These are phyloP conservation scores for Zanthoxylum bungeanum DNA, from an alignment of 345 rosid genomes.

Conservation along the genomic window DNA sequence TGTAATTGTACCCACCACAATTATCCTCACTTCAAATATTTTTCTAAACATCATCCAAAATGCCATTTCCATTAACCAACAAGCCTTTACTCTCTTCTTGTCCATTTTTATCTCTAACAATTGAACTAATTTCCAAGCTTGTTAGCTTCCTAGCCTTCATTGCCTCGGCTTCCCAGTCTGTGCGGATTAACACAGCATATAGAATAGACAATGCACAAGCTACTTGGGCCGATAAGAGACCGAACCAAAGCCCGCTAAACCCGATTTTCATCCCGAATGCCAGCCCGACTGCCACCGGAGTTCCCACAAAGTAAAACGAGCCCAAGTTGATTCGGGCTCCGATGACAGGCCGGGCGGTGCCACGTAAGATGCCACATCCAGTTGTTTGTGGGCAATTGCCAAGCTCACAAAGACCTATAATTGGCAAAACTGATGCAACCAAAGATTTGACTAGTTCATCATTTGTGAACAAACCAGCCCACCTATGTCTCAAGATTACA, in stretches of 20 bases:
- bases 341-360: conserved; percentile 76
- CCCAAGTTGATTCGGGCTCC: conserved; percentile 84
- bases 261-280: conserved; percentile 76
- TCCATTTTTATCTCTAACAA: conserved; percentile 9
- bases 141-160: conserved; percentile 59
- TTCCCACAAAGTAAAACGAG: conserved; percentile 90
- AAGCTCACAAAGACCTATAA: conserved; percentile 87
- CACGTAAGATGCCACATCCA: conserved; percentile 90
- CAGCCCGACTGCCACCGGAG: conserved; percentile 84
- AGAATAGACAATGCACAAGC: conserved; percentile 75
- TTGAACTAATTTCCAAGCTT: conserved; percentile 36
- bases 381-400: conserved; percentile 97
- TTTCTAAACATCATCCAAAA: conserved; percentile 22
- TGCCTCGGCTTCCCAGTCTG: conserved; percentile 93
- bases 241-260: conserved; percentile 91
- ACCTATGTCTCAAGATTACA: conserved; percentile 50
- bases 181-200: conserved; percentile 52
- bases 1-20: neutral
- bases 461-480: conserved; percentile 78
- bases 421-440: conserved; percentile 84
- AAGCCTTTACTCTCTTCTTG: conserved; percentile 40
- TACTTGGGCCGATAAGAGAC: conserved; percentile 81
- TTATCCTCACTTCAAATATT: neutral
- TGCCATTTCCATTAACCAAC: conserved; percentile 37
- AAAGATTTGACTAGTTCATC: conserved; percentile 54